Evolutionary conservation across 192 early-diverging fungal species (phyloP).

Genomic region (Gorgonomyces haynaldii): DNA sequence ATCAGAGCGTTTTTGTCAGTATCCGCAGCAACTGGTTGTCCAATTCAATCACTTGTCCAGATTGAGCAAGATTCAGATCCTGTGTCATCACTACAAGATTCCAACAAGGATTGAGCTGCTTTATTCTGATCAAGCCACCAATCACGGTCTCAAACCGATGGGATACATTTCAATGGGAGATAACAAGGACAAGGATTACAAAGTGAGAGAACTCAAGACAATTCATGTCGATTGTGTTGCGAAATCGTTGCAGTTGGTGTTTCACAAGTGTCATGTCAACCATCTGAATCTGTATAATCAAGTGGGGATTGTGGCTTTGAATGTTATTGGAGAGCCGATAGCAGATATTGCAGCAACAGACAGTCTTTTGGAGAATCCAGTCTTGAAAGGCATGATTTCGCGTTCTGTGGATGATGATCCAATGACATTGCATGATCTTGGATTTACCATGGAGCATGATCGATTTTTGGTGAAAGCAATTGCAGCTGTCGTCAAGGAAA

Average conservation of each 20-base stretch:
- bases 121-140: background rate
- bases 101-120: conserved; percentile 48
- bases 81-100: conserved; percentile 73
- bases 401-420: conserved; percentile 1
- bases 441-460: conserved; percentile 21
- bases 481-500: conserved; percentile 30
- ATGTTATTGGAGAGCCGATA: conserved; percentile 42
- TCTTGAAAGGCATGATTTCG: conserved; percentile 1
- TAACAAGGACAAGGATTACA: conserved; percentile 46
- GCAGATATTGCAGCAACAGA: conserved; percentile 8
- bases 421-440: conserved; percentile 7
- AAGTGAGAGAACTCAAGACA: conserved; percentile 62
- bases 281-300: conserved; percentile 64
- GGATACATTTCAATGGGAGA: conserved; percentile 59
- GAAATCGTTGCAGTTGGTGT: conserved; percentile 55
- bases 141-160: background rate
- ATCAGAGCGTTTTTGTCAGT: conserved; percentile 46
- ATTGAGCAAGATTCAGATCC: conserved; percentile 54
- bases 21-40: conserved; percentile 58
- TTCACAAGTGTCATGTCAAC: conserved; percentile 61
- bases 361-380: conserved; percentile 12
- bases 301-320: conserved; percentile 57
- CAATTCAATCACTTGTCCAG: conserved; percentile 42
- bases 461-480: conserved; percentile 19
- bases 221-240: conserved; percentile 58